Evolutionary conservation across 139 green algal genomes (phyloP).

Genomic region (Chlorella ohadii): DNA sequence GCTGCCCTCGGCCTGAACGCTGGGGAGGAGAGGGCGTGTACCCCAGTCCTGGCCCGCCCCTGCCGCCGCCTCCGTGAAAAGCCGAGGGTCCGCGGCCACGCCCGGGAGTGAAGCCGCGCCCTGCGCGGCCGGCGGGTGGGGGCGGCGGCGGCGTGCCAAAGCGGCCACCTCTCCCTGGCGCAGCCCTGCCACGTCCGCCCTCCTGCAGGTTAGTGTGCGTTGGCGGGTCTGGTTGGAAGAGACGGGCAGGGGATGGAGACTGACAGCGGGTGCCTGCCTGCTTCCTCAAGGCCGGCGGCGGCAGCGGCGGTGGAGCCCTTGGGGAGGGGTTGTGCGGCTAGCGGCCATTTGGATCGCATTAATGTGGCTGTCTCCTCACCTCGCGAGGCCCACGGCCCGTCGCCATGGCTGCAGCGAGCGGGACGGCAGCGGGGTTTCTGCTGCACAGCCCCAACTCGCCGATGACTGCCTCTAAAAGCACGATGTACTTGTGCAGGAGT

Average conservation of each 20-base stretch:
- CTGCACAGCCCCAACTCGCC: too few species aligned
- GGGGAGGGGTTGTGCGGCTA: too few species aligned
- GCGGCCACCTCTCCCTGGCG: neutral
- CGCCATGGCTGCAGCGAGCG: too few species aligned
- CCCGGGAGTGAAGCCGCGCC: neutral
- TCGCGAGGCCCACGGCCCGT: too few species aligned
- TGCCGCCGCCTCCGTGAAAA: neutral
- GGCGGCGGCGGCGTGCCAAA: constrained; percentile 8
- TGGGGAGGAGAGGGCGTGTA: neutral
- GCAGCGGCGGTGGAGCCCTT: too few species aligned
- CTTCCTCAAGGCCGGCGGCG: neutral
- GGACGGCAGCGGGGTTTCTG: too few species aligned
- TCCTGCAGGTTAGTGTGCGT: neutral
- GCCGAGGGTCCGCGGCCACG: neutral
- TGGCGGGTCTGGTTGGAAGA: too few species aligned
- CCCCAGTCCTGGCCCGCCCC: neutral
- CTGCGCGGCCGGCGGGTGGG: neutral
- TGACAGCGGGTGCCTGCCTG: neutral
- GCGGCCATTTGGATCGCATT: too few species aligned
- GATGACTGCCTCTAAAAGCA: too few species aligned
- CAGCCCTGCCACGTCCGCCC: neutral
- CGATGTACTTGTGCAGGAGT: too few species aligned
- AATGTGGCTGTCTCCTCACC: too few species aligned
- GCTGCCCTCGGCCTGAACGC: neutral
- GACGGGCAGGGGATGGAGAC: neutral